A percentile compares a stretch with the other conserved stretches of the same genome.
Evolutionary conservation across 2,329 filamentous ascomycete genomes (phyloP).

Genomic region (Nothophaeocryptopus gaeumannii): DNA sequence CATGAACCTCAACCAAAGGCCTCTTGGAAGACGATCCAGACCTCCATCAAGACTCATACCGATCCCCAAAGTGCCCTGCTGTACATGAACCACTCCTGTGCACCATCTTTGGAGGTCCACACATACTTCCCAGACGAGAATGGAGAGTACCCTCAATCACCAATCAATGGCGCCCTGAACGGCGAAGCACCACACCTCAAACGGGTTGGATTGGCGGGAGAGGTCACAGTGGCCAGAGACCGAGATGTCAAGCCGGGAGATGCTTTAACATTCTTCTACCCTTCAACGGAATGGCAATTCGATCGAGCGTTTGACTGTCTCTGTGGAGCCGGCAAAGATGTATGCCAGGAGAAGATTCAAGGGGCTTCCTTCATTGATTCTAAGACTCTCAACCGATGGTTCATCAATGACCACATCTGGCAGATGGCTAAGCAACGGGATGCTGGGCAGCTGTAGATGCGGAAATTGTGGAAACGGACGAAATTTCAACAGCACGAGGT

Average conservation of each 20-base stretch:
- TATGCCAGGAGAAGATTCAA: slow-evolving; percentile 40
- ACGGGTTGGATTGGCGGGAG: slow-evolving; percentile 20
- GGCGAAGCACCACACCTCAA: slow-evolving; percentile 15
- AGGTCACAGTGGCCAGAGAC: slow-evolving; percentile 31
- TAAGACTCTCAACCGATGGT: slow-evolving; percentile 28
- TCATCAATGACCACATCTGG: slow-evolving; percentile 44
- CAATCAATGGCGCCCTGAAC: slow-evolving; percentile 20
- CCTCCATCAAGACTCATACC: slow-evolving; percentile 49
- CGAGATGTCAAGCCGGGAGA: slow-evolving; percentile 42
- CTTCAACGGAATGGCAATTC: slow-evolving; percentile 51
- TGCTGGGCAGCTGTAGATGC: slow-evolving; percentile 1
- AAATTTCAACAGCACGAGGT: too few relatives aligned
- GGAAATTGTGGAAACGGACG: too few relatives aligned
- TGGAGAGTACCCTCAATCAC: slow-evolving; percentile 27
- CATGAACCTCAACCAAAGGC: slow-evolving; percentile 43
- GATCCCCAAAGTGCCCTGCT: slow-evolving; percentile 57
- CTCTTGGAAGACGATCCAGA: slow-evolving; percentile 55
- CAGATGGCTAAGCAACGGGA: slow-evolving; percentile 21
- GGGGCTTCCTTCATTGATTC: slow-evolving; percentile 40
- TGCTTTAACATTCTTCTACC: slow-evolving; percentile 49
- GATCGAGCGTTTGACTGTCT: slow-evolving; percentile 46
- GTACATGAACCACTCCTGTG: slow-evolving; percentile 56
- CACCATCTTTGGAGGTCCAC: slow-evolving; percentile 54
- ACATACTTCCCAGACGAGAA: slow-evolving; percentile 35
- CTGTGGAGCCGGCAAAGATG: slow-evolving; percentile 37